A percentile compares a stretch with the other conserved stretches of the same genome.
These are phyloP conservation scores for Auxenochlorella pyrenoidosa DNA, from an alignment of 139 green algal genomes.

Conservation along the genomic window DNA sequence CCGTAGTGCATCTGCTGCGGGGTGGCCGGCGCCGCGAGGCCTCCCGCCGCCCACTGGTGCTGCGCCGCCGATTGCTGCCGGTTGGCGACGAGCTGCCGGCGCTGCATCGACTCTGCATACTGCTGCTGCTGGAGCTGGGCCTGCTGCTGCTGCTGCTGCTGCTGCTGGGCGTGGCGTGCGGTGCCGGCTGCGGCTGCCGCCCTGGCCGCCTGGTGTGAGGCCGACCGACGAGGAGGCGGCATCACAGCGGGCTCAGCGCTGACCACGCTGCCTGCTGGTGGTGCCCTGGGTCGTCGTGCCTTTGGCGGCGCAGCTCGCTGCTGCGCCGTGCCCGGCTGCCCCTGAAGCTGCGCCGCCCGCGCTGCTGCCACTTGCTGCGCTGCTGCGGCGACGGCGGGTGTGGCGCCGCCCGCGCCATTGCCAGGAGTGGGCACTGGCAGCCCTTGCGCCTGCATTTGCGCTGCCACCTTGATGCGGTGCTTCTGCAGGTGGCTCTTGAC, in stretches of 20 bases:
- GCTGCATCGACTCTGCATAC: not conserved
- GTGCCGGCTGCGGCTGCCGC: not conserved
- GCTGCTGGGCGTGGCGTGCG: not conserved
- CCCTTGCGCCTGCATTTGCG: conserved; percentile 18
- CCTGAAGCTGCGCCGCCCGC: not conserved
- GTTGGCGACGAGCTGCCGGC: not conserved
- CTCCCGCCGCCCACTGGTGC: not conserved
- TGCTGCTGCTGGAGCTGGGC: not conserved
- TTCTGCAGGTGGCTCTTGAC: conserved; percentile 40
- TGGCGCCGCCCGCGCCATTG: not conserved
- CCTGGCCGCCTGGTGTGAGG: not conserved
- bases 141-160: conserved; percentile 1
- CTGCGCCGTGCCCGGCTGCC: not conserved
- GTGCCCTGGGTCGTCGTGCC: not conserved
- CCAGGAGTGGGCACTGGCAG: not conserved
- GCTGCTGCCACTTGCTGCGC: not conserved
- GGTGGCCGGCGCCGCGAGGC: not conserved
- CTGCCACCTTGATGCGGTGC: conserved; percentile 38
- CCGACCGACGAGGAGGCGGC: not conserved
- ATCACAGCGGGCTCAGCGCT: not conserved
- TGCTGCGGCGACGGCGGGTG: not conserved
- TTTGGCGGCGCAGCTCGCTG: not conserved
- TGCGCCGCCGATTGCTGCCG: not conserved
- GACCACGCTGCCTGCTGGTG: not conserved
- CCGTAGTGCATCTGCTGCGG: conserved; percentile 3